Base-by-base conservation (phyloP, 495 filamentous ascomycete genomes). In the Jackrogersella minutella region DNA sequence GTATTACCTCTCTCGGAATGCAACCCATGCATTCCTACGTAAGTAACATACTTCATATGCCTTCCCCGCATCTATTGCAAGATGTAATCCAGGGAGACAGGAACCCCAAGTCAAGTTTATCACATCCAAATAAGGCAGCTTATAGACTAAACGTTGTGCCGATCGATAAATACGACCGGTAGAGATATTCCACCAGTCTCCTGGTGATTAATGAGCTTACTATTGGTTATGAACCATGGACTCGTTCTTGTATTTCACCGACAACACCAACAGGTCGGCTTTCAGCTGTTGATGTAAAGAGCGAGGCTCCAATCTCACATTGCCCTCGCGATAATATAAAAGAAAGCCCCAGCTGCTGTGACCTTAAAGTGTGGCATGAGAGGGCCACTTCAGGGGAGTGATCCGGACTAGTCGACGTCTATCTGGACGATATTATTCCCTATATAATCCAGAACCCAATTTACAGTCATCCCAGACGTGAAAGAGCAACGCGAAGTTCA, bases 61-160 rank as follows among this genome's bases (percentile, higher is more conserved):
- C 13, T 62, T 34, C 66, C 69, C 69, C 66, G 62, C 61, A 72
- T 62, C 39, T 36, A 30, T 34, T 72, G 16, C 41, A 56, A 36
- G 39, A 55, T 60, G 55, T 54, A 40, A 47, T 59, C 50, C 46
- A 30, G 31, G 13, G 14, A 59, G 43, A 22, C 8, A 16, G 22
- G 47, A 64, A 21, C 56, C 56, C 50, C 52, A 65, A 56, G 19
- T 53, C 55, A 51, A 59, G 41, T 41, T 62, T 7, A 26, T 43
- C 39, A 60, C 36, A 16, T 60, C 50, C 50, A 47, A 60, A 69
- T 61, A 54, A 43, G 60, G 66, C 47, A 68, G 39, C 56, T 63
- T 46, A 44, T 50, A 19, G 28, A 36, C 21, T 26, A 11, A 40
- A 57, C 40, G n/a, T 39, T 33, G 44, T 67, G 49, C 24, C 53